These are phyloP conservation scores for Scutellaria baicalensis DNA, from an alignment of 257 asterid genomes.

Conservation along the genomic window DNA sequence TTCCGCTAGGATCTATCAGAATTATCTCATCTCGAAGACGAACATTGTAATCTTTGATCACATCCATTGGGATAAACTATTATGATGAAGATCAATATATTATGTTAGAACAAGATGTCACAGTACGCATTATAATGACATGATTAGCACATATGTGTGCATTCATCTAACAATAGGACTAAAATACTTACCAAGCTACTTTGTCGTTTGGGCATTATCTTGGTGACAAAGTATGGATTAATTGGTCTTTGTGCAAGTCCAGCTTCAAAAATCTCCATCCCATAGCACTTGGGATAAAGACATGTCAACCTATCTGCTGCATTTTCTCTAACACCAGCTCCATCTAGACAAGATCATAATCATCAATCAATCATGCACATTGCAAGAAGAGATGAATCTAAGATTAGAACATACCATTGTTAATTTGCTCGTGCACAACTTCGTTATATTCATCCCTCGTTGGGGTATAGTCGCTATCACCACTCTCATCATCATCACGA, in stretches of 20 bases:
- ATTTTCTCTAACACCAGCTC: neutral
- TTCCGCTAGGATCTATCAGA: neutral
- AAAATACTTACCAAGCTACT: neutral
- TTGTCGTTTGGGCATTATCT: neutral
- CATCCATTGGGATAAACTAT: neutral
- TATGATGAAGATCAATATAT: neutral
- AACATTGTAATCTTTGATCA: neutral
- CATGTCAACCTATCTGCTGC: neutral
- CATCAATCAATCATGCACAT: neutral
- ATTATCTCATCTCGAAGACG: neutral
- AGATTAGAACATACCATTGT: neutral
- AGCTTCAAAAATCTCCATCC: neutral
- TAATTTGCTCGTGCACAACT: neutral
- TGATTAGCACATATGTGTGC: neutral
- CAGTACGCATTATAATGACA: no score
- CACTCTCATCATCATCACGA: no score
- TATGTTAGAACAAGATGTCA: no score
- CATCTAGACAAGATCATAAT: neutral
- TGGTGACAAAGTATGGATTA: constrained; percentile 2
- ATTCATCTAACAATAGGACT: neutral
- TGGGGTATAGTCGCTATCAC: no score
- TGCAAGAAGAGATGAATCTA: neutral
- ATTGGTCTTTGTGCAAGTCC: neutral
- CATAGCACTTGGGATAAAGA: neutral
- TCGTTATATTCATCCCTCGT: neutral